Conservation (phyloP, 2,329 filamentous ascomycete genomes). For the Fonsecaea nubica region DNA sequence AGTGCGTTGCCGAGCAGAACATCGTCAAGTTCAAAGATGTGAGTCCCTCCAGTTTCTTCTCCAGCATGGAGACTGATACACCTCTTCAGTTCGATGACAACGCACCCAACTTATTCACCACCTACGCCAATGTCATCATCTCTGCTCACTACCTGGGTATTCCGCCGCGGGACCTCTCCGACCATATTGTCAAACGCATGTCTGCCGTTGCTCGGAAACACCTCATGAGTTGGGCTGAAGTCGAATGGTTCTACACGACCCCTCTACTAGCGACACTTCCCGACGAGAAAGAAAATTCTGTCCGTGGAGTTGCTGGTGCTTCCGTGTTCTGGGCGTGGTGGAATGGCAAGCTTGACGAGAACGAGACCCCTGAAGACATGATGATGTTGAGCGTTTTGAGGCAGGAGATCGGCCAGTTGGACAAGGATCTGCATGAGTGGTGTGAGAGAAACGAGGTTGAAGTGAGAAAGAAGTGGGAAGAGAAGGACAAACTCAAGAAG, state of each 20-base stretch:
- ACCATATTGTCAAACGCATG: slow-evolving; percentile 32
- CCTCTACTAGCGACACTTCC: slow-evolving; percentile 16
- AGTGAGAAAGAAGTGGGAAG: slow-evolving; percentile 32
- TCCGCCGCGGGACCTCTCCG: slow-evolving; percentile 31
- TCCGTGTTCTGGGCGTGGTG: slow-evolving; percentile 37
- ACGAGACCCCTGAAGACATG: slow-evolving; percentile 34
- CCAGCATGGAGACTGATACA: not conserved
- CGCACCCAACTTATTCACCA: slow-evolving; percentile 23
- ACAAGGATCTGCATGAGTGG: slow-evolving; percentile 33
- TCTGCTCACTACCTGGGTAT: slow-evolving; percentile 31
- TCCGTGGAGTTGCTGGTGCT: slow-evolving; percentile 31
- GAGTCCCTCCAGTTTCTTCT: not conserved
- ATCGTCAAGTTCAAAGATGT: slow-evolving; percentile 32
- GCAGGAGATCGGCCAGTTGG: slow-evolving; percentile 26
- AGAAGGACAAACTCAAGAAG: slow-evolving; percentile 26
- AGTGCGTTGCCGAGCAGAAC: slow-evolving; percentile 26
- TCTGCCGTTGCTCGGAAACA: slow-evolving; percentile 27
- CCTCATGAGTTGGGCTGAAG: slow-evolving; percentile 35
- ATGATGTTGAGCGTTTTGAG: slow-evolving; percentile 27
- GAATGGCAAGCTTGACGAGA: slow-evolving; percentile 29
- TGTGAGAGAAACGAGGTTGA: slow-evolving; percentile 33
- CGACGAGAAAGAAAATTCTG: slow-evolving; percentile 17
- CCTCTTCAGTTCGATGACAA: slow-evolving; percentile 28
- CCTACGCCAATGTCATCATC: slow-evolving; percentile 32
- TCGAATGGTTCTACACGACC: slow-evolving; percentile 35